phyloP scores from a whole-genome alignment of 805 yeast genomes.

The Martiniozyma abietophila region DNA sequence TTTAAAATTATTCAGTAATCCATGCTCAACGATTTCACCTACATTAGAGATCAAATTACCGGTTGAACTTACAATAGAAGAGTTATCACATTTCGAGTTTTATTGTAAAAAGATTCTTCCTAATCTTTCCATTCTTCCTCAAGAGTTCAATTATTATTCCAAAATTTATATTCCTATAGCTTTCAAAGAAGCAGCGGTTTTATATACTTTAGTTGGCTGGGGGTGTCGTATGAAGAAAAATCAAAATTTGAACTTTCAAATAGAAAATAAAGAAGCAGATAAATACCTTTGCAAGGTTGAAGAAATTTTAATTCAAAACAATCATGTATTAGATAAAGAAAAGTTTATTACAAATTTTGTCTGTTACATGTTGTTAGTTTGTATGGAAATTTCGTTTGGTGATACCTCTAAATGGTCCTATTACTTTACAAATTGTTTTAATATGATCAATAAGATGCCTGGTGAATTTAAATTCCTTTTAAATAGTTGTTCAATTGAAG shows the following conservation, averaged over 20 bases:
- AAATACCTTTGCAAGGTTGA: slow-evolving; percentile 12
- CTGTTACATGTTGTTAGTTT: slow-evolving; percentile 23
- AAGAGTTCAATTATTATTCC: slow-evolving; percentile 39
- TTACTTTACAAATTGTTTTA: slow-evolving; percentile 22
- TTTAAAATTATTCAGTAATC: slow-evolving; percentile 6
- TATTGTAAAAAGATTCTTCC: slow-evolving; percentile 37
- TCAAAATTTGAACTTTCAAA: slow-evolving; percentile 15
- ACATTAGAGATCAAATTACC: slow-evolving; percentile 16
- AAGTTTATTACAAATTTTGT: slow-evolving; percentile 21
- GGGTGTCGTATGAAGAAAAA: slow-evolving; percentile 29
- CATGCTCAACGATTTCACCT: slow-evolving; percentile 6
- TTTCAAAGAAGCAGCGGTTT: slow-evolving; percentile 34
- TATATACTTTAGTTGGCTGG: slow-evolving; percentile 48
- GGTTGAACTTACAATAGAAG: slow-evolving; percentile 11
- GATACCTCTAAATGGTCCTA: slow-evolving; percentile 28
- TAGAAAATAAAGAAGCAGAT: slow-evolving; percentile 16
- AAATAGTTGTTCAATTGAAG: slow-evolving; percentile 25
- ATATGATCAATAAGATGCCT: slow-evolving; percentile 20
- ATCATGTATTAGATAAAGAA: slow-evolving; percentile 11
- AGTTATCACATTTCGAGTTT: slow-evolving; percentile 32
- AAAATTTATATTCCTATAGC: slow-evolving; percentile 50
- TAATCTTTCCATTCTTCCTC: slow-evolving; percentile 39
- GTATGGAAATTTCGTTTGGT: slow-evolving; percentile 27
- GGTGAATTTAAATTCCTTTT: slow-evolving; percentile 22
- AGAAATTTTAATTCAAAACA: slow-evolving; percentile 7